Conservation (phyloP, 805 yeast species). For the Metschnikowia aberdeeniae region DNA sequence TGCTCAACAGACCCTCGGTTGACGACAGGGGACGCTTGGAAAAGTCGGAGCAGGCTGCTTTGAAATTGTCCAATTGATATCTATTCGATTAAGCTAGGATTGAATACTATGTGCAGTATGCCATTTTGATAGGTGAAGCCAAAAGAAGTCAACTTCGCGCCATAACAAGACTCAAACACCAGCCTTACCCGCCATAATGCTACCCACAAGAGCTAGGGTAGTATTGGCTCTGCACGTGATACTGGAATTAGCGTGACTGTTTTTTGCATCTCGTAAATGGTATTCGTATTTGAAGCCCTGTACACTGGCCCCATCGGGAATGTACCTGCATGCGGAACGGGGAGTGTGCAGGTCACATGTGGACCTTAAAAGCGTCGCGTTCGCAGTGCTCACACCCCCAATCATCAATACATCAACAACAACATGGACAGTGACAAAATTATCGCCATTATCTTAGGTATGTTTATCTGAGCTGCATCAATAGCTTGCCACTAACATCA, state of each 20-base stretch:
- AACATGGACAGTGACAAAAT: conserved; percentile 40
- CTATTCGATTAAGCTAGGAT: no score
- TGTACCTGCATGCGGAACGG: not conserved
- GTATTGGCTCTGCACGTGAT: not conserved
- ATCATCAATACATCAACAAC: conserved; percentile 1
- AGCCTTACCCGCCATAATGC: no score
- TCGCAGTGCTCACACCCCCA: not conserved
- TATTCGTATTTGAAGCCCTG: no score
- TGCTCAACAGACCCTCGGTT: conserved; percentile 16
- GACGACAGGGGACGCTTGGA: conserved; percentile 14
- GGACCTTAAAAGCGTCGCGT: not conserved
- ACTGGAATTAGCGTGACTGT: conserved; percentile 2
- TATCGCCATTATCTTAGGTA: conserved; percentile 35
- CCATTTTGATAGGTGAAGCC: no score
- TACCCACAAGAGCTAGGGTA: no score
- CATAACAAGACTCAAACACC: no score
- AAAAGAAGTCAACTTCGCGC: no score
- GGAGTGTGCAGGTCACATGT: not conserved
- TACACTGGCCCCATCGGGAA: not conserved
- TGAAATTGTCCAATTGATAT: conserved; percentile 12
- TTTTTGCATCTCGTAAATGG: no score
- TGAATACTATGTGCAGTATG: no score
- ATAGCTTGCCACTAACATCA: conserved; percentile 19
- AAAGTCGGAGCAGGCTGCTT: conserved; percentile 7
- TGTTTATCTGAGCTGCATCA: conserved; percentile 7